These are phyloP conservation scores for Gastrolobium bilobum DNA, from an alignment of 306 rosid genomes.

Conservation along the genomic window DNA sequence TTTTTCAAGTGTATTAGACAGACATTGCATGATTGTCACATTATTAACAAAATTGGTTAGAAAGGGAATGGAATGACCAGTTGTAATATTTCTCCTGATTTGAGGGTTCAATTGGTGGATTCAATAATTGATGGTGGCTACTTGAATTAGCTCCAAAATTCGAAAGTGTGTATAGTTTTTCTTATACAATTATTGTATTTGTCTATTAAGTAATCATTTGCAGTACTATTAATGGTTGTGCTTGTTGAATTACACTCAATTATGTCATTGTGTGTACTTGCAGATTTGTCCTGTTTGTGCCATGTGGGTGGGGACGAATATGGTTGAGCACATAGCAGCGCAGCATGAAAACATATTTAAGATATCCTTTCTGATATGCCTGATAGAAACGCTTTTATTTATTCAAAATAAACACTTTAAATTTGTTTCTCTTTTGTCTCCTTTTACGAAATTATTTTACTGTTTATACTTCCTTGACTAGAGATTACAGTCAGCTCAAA, in stretches of 20 bases:
- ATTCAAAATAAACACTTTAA: neutral
- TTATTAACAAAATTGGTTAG: conserved; percentile 18
- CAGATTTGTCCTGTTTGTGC: conserved; percentile 83
- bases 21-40: conserved; percentile 5
- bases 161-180: conserved; percentile 24
- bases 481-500: conserved; percentile 65
- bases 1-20: neutral
- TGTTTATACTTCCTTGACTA: conserved; percentile 55
- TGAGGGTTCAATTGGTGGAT: conserved; percentile 27
- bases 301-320: conserved; percentile 59
- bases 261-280: conserved; percentile 45
- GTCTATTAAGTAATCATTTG: conserved; percentile 20
- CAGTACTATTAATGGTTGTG: conserved; percentile 3
- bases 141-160: conserved; percentile 29
- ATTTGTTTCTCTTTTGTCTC: neutral
- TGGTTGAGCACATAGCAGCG: conserved; percentile 72
- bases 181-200: conserved; percentile 20
- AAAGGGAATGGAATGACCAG: conserved; percentile 7
- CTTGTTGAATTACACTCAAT: conserved; percentile 43
- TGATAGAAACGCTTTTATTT: conserved; percentile 26
- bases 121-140: conserved; percentile 22
- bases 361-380: conserved; percentile 69
- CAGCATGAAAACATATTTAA: conserved; percentile 66
- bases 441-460: neutral
- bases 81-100: neutral